Evolutionary conservation across 2,329 filamentous ascomycete genomes (phyloP), one percentile per base, ranked within the genome.

Genomic region (Colletotrichum shisoi): DNA sequence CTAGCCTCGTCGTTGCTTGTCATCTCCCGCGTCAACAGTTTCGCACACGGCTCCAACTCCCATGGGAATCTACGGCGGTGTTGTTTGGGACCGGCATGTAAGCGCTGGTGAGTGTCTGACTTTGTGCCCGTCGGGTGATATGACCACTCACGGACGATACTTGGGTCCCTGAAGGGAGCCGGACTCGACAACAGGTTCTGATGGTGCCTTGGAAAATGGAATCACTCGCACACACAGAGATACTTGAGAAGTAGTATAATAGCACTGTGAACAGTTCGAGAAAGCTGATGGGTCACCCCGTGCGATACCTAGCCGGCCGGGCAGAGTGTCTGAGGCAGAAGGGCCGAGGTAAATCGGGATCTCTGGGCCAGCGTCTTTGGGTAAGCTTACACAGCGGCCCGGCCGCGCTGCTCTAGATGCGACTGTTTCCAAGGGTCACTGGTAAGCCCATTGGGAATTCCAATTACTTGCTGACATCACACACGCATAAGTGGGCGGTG

Each of bases 381-480:
- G 45, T 17, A 31, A 9, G 31, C 51, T 19, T 24, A 9, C 31
- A 34, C 8, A 2, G 31, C 31, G 31, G 31, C 31, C 31, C 31
- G 17, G 34, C 4, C 21, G 27, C n/a, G 21, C 12, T 40, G 21
- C 46, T 21, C 21, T 42, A 24, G 21, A 7, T 15, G 37, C 17
- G 9, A 19, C 34, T 21, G n/a, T 51, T 3, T 40, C 5, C 0
- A 24, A 5, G 17, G 21, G 19, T 2, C 46, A 17, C 31, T 51
- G 42, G 37, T 51, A 19, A 31, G 2, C 11, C 31, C 19, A 12
- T 56, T 27, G 8, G 8, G 13, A 39, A 37, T 62, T 46, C 13
- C 49, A 45, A 40, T 56, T 51, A 21, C 44, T 39, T 27, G 39
- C 48, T 62, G 48, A 62, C 40, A 45, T 24, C 46, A 54, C 39